Base-by-base conservation (phyloP, 140 eudicot genomes). In the Bidens hawaiensis region DNA sequence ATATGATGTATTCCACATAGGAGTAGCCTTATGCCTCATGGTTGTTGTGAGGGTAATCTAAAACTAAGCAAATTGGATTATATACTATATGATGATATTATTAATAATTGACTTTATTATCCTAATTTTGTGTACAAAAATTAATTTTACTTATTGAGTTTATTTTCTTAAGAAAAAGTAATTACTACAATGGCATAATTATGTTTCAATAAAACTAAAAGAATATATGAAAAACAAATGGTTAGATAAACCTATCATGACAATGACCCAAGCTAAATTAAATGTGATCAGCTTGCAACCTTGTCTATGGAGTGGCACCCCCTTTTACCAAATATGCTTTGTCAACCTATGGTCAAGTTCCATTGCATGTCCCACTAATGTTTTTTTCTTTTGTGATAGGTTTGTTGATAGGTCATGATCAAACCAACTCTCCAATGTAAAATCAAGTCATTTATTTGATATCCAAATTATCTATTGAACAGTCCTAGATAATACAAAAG, bases 191-290 rank as follows among this genome's bases (percentile, higher is more conserved):
- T 4, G 24, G 14, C 33, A 15, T n/a, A n/a, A n/a, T 27, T 27
- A 38, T 18, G 58, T 68, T 55, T 67, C 31, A 17, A 41, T 12
- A 68, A 55, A 46, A 5, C 16, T 47, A 7, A 33, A 49, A 34
- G n/a, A 18, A 23, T 6, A 33, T 2, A 16, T 26, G 34, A 49
- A 65, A 28, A 74, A 74, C 78, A 74, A 74, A 65, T 74, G 57
- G 78, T 74, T 66, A 66, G 78, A 74, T 74, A 74, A 74, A 74
- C 78, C 78, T 34, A 74, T 68, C 63, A 65, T 65, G 78, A 66
- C 48, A 74, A 47, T 66, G 78, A 73, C 78, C 43, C 46, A 58
- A 65, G 73, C 73, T 74, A 58, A 64, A 65, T 64, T 34, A 57
- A 65, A 57, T 73, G 78, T 65, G 73, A 57, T 56, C 57, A 65